phyloP scores from a whole-genome alignment of 1,284 basidiomycete species.

The Tilletia walkeri region DNA sequence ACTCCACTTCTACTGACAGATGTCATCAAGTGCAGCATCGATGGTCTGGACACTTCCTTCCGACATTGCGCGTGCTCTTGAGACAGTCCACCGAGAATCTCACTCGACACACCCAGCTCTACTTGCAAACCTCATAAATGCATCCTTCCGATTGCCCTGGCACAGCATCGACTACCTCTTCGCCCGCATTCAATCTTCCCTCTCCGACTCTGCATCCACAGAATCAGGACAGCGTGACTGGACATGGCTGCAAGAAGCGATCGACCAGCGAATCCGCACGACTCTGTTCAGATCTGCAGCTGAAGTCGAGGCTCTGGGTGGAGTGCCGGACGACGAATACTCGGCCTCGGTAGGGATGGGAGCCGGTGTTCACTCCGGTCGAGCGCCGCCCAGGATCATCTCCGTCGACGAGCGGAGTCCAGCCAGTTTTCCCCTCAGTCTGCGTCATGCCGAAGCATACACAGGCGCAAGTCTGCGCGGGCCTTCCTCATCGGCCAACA shows the following conservation, averaged over 20 bases:
- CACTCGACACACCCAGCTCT: slow-evolving; percentile 58
- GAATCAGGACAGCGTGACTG: slow-evolving; percentile 23
- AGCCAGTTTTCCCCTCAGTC: slow-evolving; percentile 85
- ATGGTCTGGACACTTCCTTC: slow-evolving; percentile 94
- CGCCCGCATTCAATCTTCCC: slow-evolving; percentile 63
- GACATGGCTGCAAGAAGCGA: slow-evolving; percentile 29
- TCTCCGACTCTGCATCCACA: slow-evolving; percentile 58
- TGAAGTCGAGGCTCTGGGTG: slow-evolving; percentile 28
- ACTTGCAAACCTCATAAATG: slow-evolving; percentile 77
- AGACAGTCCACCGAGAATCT: slow-evolving; percentile 62
- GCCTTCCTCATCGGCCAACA: not conserved
- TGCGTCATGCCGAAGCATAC: slow-evolving; percentile 84
- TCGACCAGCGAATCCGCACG: slow-evolving; percentile 27
- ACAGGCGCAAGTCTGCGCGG: slow-evolving; percentile 61
- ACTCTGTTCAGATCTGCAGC: slow-evolving; percentile 27
- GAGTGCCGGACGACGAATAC: slow-evolving; percentile 33
- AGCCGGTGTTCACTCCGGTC: not conserved
- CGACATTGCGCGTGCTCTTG: slow-evolving; percentile 70
- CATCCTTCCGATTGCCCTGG: slow-evolving; percentile 83
- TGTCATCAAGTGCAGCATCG: slow-evolving; percentile 73
- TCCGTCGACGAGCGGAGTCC: slow-evolving; percentile 72
- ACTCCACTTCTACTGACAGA: slow-evolving; percentile 40
- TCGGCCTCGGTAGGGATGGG: slow-evolving; percentile 3
- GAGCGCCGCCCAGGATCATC: slow-evolving; percentile 69
- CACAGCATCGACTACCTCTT: slow-evolving; percentile 71